phyloP scores from a whole-genome alignment of 257 asterid genomes.

The Scutellaria galericulata region DNA sequence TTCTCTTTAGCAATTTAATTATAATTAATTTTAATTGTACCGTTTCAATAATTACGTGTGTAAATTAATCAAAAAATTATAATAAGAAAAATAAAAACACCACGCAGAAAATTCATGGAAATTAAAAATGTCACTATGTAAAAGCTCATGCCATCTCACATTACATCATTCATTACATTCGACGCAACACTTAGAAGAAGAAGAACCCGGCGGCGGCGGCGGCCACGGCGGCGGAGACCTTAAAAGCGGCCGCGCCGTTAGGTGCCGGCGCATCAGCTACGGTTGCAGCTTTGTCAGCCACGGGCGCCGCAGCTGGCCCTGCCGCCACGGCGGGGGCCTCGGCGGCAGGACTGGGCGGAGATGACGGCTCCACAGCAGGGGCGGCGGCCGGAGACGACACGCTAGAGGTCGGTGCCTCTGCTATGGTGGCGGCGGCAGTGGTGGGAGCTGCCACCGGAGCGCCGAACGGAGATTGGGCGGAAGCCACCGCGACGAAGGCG shows the following conservation, averaged over 20 bases:
- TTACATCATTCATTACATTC: neutral
- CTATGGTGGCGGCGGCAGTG: slow-evolving; percentile 35
- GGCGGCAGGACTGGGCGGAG: slow-evolving; percentile 27
- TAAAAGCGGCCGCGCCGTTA: slow-evolving; percentile 50
- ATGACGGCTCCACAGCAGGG: slow-evolving; percentile 32
- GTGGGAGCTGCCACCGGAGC: slow-evolving; percentile 42
- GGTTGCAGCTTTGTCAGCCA: slow-evolving; percentile 21
- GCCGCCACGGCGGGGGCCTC: slow-evolving; percentile 14
- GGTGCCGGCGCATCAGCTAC: slow-evolving; percentile 41
- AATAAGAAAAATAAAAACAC: neutral
- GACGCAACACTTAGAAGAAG: slow-evolving; percentile 39
- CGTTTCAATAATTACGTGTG: too few species aligned
- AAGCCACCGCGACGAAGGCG: slow-evolving; percentile 51
- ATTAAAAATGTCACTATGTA: neutral
- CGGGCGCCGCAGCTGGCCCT: slow-evolving; percentile 30
- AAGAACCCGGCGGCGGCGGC: slow-evolving; percentile 60
- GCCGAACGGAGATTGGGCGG: slow-evolving; percentile 56
- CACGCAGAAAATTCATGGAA: neutral
- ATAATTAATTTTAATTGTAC: too few species aligned
- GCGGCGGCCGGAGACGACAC: neutral
- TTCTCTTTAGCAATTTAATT: too few species aligned
- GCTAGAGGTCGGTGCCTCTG: neutral
- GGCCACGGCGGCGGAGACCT: slow-evolving; percentile 50
- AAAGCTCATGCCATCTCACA: slow-evolving; percentile 23
- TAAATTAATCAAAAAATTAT: too few species aligned